These are phyloP conservation scores for button mushroom (Agaricus bisporus) DNA, from an alignment of 768 basidiomycete genomes.

Conservation along the genomic window DNA sequence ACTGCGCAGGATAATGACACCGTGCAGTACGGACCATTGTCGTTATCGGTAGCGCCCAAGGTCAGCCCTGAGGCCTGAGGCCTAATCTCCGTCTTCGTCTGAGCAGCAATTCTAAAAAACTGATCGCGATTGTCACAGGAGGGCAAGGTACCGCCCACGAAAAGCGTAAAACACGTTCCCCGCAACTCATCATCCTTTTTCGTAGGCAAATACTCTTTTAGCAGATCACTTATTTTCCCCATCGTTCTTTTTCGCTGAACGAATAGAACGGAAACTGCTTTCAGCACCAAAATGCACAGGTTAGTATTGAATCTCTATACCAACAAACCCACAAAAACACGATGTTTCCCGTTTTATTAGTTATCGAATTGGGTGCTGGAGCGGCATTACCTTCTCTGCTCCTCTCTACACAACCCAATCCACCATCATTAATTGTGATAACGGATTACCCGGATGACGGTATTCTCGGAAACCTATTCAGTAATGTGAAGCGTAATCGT, in stretches of 20 bases:
- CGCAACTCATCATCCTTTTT: neutral
- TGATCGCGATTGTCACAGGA: constrained; percentile 5
- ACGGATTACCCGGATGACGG: constrained; percentile 66
- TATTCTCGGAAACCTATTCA: constrained; percentile 50
- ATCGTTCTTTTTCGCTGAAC: constrained; percentile 57
- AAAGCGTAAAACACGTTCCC: too few relatives aligned
- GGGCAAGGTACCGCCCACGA: neutral
- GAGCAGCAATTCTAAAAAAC: constrained; percentile 38
- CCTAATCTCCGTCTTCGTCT: constrained; percentile 22
- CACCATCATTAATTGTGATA: constrained; percentile 49
- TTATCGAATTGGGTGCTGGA: constrained; percentile 70
- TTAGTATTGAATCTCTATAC: constrained; percentile 12
- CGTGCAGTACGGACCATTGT: constrained; percentile 49
- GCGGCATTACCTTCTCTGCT: constrained; percentile 64
- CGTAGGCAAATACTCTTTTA: constrained; percentile 61
- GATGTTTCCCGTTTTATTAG: constrained; percentile 23
- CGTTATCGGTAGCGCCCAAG: constrained; percentile 53
- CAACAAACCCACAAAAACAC: neutral
- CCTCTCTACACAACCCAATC: constrained; percentile 33
- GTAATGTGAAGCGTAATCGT: constrained; percentile 49
- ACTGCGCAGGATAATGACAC: constrained; percentile 34
- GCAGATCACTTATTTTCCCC: constrained; percentile 75
- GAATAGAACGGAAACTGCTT: constrained; percentile 52
- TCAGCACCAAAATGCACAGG: constrained; percentile 35
- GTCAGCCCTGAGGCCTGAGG: constrained; percentile 22